phyloP scores from a whole-genome alignment of 129 eudicot genomes.

The Calendula officinalis region DNA sequence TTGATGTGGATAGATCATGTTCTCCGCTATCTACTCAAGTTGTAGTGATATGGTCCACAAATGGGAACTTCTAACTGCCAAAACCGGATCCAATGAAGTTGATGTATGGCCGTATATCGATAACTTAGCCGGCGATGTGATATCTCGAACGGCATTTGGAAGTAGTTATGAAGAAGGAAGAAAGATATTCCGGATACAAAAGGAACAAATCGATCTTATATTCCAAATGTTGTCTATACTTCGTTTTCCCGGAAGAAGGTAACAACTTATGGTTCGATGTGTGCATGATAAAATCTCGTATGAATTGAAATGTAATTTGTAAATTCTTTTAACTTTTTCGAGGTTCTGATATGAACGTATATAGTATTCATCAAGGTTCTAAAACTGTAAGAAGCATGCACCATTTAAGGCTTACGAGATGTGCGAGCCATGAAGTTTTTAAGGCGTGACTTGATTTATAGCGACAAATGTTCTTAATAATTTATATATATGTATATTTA shows the following conservation, averaged over 20 bases:
- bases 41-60: conserved; percentile 36
- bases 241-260: conserved; percentile 18
- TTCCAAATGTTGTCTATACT: conserved; percentile 8
- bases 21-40: conserved; percentile 28
- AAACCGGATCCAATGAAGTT: conserved; percentile 8
- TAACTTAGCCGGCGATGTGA: conserved; percentile 20
- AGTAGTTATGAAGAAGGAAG: conserved; percentile 21
- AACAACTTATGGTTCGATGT: neutral
- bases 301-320: too few relatives aligned
- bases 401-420: too few relatives aligned
- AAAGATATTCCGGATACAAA: conserved; percentile 16
- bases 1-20: conserved; percentile 4
- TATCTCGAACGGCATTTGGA: conserved; percentile 21
- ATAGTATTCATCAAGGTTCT: conserved; percentile 15
- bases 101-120: conserved; percentile 26
- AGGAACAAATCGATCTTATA: conserved; percentile 11
- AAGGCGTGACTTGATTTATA: too few relatives aligned
- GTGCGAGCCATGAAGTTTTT: too few relatives aligned
- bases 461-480: too few relatives aligned
- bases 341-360: neutral
- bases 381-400: too few relatives aligned
- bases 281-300: too few relatives aligned
- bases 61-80: conserved; percentile 31
- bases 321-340: too few relatives aligned
- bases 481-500: too few relatives aligned